Evolutionary conservation across 441 rosid genomes (phyloP).

Genomic region (Erodium texanum): DNA sequence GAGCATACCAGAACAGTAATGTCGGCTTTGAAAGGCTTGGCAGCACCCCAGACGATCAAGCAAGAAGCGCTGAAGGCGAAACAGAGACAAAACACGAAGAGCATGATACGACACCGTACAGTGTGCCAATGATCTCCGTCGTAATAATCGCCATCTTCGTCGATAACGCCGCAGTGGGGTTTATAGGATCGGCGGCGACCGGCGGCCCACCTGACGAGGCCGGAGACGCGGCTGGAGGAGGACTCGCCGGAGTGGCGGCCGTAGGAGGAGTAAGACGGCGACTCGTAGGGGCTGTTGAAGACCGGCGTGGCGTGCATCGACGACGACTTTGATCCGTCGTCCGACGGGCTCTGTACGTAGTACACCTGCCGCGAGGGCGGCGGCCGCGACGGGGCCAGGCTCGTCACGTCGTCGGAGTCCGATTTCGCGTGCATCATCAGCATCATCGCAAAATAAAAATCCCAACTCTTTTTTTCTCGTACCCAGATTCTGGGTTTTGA

Average conservation of each 20-base stretch:
- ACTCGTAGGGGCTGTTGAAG: slow-evolving; percentile 28
- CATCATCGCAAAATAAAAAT: background rate
- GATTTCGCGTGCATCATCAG: slow-evolving; percentile 42
- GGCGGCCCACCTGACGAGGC: slow-evolving; percentile 20
- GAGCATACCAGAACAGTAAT: slow-evolving; percentile 34
- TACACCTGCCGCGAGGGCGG: slow-evolving; percentile 44
- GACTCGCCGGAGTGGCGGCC: slow-evolving; percentile 39
- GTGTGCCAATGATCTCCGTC: slow-evolving; percentile 2
- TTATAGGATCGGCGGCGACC: slow-evolving; percentile 37
- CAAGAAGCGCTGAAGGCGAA: slow-evolving; percentile 30
- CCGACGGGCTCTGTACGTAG: slow-evolving; percentile 76
- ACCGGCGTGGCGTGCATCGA: slow-evolving; percentile 31
- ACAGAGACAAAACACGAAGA: slow-evolving; percentile 26
- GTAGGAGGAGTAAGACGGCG: slow-evolving; percentile 38
- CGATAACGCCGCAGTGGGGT: slow-evolving; percentile 33
- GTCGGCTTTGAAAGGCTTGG: slow-evolving; percentile 32
- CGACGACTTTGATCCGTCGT: slow-evolving; percentile 53
- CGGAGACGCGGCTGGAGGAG: slow-evolving; percentile 35
- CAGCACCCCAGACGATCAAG: slow-evolving; percentile 41
- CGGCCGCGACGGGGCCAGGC: slow-evolving; percentile 62
- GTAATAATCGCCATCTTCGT: slow-evolving; percentile 32
- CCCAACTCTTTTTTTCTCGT: too few species aligned
- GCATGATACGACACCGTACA: slow-evolving; percentile 34
- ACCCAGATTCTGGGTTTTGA: too few species aligned
- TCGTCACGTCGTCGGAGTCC: slow-evolving; percentile 59